phyloP scores from a whole-genome alignment of 176 grass and related monocot species.

The Triticum dicoccoides region DNA sequence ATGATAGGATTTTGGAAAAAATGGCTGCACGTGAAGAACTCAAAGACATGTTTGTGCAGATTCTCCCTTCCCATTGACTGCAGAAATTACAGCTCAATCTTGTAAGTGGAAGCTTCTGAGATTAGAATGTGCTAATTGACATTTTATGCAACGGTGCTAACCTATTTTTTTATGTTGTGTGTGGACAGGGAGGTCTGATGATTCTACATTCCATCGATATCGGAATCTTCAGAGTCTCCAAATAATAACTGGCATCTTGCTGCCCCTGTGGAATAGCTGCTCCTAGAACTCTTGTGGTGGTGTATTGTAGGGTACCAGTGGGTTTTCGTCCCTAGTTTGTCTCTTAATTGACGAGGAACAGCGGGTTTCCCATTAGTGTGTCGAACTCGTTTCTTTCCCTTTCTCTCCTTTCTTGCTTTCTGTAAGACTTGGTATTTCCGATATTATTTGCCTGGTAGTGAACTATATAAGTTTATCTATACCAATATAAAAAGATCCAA shows the following conservation, averaged over 20 bases:
- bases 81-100: not conserved
- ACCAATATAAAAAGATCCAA: too few species aligned
- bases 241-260: not conserved
- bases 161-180: not conserved
- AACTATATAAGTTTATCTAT: not conserved
- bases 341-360: not conserved
- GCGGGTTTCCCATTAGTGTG: not conserved
- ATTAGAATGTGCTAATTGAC: not conserved
- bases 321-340: not conserved
- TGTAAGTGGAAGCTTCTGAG: slow-evolving; percentile 15
- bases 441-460: not conserved
- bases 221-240: not conserved
- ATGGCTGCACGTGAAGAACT: slow-evolving; percentile 47
- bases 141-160: not conserved
- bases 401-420: not conserved
- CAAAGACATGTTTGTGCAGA: slow-evolving; percentile 53
- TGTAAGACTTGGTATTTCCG: not conserved
- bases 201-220: not conserved
- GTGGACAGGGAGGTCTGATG: not conserved
- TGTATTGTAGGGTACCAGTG: not conserved
- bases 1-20: slow-evolving; percentile 61
- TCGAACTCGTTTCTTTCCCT: not conserved
- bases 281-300: not conserved
- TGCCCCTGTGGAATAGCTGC: not conserved
- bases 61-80: slow-evolving; percentile 16